These are phyloP conservation scores for Ambrosiella xylebori DNA, from an alignment of 2,329 filamentous ascomycete species.

Conservation along the genomic window DNA sequence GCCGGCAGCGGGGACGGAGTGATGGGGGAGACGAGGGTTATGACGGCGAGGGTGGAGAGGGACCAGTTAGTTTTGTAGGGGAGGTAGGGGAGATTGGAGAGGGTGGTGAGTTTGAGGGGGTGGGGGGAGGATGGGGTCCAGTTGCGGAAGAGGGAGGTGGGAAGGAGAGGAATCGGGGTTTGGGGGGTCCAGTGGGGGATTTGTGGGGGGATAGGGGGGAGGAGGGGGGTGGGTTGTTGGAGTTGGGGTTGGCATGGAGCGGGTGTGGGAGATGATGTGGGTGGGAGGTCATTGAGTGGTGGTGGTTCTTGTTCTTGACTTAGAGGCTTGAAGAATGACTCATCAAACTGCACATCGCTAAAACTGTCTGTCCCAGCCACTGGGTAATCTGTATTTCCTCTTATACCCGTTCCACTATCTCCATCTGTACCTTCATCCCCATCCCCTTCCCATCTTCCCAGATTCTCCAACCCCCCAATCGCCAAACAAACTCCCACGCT, in stretches of 20 bases:
- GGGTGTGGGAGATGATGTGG: neutral
- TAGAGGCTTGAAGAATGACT: conserved; percentile 8
- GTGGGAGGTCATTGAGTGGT: conserved; percentile 20
- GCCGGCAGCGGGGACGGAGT: conserved; percentile 32
- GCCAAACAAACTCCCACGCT: neutral
- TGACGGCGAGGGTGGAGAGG: conserved; percentile 35
- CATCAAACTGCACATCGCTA: conserved; percentile 9
- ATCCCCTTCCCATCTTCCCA: neutral
- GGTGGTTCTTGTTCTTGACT: neutral
- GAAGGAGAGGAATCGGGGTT: conserved; percentile 4
- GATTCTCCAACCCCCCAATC: neutral
- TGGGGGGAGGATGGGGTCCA: conserved; percentile 24
- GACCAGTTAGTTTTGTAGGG: conserved; percentile 42
- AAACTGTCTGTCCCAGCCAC: conserved; percentile 1
- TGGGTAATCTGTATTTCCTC: neutral
- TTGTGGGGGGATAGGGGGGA: conserved; percentile 4
- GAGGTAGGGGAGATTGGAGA: conserved; percentile 32
- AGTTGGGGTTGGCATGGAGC: neutral
- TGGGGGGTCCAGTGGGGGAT: conserved; percentile 6
- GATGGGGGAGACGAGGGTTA: conserved; percentile 29
- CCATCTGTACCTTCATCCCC: neutral
- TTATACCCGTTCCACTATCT: neutral
- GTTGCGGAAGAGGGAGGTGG: conserved; percentile 24
- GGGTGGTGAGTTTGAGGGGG: conserved; percentile 34
- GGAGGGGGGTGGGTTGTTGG: conserved; percentile 22